These are phyloP conservation scores for Populus davidiana DNA, from an alignment of 345 rosid species.

Conservation along the genomic window DNA sequence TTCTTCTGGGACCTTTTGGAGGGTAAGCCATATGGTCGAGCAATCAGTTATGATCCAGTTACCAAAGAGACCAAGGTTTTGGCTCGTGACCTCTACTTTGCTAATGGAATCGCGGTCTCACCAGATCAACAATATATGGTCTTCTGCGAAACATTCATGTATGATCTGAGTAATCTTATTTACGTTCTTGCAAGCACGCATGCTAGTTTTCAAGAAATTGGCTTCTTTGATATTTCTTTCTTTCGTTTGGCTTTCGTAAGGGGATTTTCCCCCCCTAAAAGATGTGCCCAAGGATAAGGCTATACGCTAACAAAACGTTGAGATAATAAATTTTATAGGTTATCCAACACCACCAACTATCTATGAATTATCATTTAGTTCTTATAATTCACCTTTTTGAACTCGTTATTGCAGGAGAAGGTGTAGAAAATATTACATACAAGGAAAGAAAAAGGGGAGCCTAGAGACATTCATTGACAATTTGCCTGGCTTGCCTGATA, in stretches of 20 bases:
- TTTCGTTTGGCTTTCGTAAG: not conserved
- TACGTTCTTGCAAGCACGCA: not conserved
- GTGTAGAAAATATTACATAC: slow-evolving; percentile 56
- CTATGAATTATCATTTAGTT: too few species aligned
- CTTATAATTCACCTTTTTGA: not conserved
- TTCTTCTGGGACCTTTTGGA: slow-evolving; percentile 39
- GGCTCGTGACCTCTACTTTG: slow-evolving; percentile 49
- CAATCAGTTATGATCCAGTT: slow-evolving; percentile 52
- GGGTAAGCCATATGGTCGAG: slow-evolving; percentile 67
- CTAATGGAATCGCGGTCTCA: slow-evolving; percentile 68
- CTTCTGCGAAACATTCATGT: slow-evolving; percentile 69
- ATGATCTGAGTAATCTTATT: slow-evolving; percentile 1
- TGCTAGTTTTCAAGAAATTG: too few species aligned
- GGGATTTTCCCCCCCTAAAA: too few species aligned
- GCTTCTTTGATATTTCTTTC: not conserved
- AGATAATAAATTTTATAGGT: too few species aligned
- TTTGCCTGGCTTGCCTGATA: slow-evolving; percentile 70
- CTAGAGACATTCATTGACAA: slow-evolving; percentile 44
- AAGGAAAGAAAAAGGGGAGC: slow-evolving; percentile 43
- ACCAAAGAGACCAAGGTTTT: slow-evolving; percentile 50
- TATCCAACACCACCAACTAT: too few species aligned
- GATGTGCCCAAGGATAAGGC: too few species aligned
- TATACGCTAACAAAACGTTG: too few species aligned
- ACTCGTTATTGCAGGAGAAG: slow-evolving; percentile 43
- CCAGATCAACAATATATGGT: slow-evolving; percentile 50